These are phyloP conservation scores for Kodamaea hsintzibuensis DNA, from an alignment of 805 yeast species.

Conservation along the genomic window DNA sequence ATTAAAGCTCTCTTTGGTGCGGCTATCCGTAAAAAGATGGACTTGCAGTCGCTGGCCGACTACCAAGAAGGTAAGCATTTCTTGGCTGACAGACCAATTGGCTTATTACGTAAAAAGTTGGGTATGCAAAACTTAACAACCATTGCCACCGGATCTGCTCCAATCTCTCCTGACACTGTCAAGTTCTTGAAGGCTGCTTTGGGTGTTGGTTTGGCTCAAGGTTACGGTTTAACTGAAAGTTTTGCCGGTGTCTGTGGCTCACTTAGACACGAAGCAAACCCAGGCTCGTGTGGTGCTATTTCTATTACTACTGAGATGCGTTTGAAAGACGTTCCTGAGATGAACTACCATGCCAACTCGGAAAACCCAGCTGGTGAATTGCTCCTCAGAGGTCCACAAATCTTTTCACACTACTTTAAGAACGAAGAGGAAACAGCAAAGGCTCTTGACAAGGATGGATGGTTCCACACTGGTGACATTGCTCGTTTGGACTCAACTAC, in stretches of 20 bases:
- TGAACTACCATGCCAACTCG: conserved; percentile 48
- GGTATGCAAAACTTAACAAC: conserved; percentile 35
- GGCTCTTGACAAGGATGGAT: conserved; percentile 56
- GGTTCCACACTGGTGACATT: conserved; percentile 66
- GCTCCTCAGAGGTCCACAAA: conserved; percentile 63
- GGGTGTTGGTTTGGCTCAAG: conserved; percentile 59
- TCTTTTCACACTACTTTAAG: conserved; percentile 57
- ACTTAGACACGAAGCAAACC: conserved; percentile 42
- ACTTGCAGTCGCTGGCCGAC: conserved; percentile 18
- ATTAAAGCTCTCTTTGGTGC: conserved; percentile 27
- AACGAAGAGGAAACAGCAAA: conserved; percentile 54
- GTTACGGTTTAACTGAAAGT: conserved; percentile 74
- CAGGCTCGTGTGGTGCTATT: conserved; percentile 66
- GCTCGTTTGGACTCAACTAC: conserved; percentile 47
- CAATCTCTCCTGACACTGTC: conserved; percentile 62
- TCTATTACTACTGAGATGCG: conserved; percentile 53
- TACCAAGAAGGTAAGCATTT: conserved; percentile 28
- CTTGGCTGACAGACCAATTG: conserved; percentile 33
- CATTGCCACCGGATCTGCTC: conserved; percentile 60
- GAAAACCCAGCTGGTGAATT: conserved; percentile 56
- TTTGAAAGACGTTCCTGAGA: conserved; percentile 61
- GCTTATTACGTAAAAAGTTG: conserved; percentile 29
- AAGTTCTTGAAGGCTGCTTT: conserved; percentile 62
- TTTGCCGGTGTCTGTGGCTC: conserved; percentile 54
- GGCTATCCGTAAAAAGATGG: conserved; percentile 31